Evolutionary conservation across 331 rosid species (phyloP).

Genomic region (Stylosanthes scabra): DNA sequence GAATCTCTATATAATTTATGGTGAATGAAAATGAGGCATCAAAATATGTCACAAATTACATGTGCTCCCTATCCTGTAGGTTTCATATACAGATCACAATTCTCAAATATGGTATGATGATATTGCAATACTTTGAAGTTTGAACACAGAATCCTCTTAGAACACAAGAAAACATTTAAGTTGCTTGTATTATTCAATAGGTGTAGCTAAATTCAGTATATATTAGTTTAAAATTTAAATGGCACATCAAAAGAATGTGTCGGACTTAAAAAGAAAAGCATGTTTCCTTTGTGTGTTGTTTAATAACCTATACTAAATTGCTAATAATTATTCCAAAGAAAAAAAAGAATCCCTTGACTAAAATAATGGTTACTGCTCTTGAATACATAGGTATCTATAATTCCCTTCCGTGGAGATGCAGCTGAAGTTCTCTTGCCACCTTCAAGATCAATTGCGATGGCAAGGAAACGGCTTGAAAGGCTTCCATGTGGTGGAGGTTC

Average conservation of each 20-base stretch:
- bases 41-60: no score
- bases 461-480: constrained; percentile 94
- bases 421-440: constrained; percentile 99
- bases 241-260: background rate
- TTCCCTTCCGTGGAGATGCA: constrained; percentile 97
- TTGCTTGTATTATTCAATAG: background rate
- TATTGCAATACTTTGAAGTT: constrained; percentile 10
- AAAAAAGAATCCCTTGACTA: background rate
- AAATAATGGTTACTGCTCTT: constrained; percentile 22
- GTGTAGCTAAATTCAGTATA: background rate
- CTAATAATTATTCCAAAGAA: no score
- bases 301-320: background rate
- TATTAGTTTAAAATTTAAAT: constrained; percentile 19
- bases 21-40: constrained; percentile 21
- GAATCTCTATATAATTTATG: constrained; percentile 30
- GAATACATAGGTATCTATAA: constrained; percentile 81
- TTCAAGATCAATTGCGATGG: constrained; percentile 99
- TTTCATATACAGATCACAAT: no score
- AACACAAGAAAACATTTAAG: constrained; percentile 18
- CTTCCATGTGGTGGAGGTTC: constrained; percentile 99
- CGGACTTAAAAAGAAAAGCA: no score
- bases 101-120: background rate
- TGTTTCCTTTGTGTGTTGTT: constrained; percentile 13
- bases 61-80: no score
- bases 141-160: constrained; percentile 12